These are phyloP conservation scores for Podaxis carcinomalis DNA, from an alignment of 768 basidiomycete species.

Conservation along the genomic window DNA sequence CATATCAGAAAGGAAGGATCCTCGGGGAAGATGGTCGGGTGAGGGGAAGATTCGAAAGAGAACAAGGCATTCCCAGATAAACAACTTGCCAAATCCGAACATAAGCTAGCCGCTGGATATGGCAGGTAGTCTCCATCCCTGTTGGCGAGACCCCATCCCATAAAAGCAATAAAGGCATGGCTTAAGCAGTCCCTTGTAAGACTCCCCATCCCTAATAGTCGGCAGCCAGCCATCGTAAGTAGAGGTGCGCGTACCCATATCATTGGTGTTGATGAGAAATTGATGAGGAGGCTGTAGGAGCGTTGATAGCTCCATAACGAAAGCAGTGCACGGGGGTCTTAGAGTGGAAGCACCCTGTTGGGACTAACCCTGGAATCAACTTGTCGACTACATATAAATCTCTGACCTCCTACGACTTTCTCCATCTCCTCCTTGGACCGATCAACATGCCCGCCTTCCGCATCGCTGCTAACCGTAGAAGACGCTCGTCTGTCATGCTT, in stretches of 20 bases:
- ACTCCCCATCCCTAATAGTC: background rate
- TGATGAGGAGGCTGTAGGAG: slow-evolving; percentile 4
- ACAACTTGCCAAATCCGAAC: slow-evolving; percentile 4
- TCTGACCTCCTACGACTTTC: background rate
- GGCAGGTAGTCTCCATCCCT: background rate
- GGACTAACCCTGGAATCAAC: background rate
- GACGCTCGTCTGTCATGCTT: slow-evolving; percentile 11
- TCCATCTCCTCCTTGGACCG: background rate
- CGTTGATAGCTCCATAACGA: slow-evolving; percentile 3
- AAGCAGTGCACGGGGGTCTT: slow-evolving; percentile 8
- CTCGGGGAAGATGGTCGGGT: background rate
- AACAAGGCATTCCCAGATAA: slow-evolving; percentile 4
- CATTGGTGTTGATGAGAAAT: background rate
- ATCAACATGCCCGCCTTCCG: slow-evolving; percentile 7
- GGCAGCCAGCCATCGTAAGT: slow-evolving; percentile 1
- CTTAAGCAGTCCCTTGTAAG: background rate
- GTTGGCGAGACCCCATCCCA: background rate
- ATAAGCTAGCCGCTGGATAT: slow-evolving; percentile 1
- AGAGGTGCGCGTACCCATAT: slow-evolving; percentile 3
- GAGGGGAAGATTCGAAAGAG: background rate
- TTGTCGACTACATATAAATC: slow-evolving; percentile 1
- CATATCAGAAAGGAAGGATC: slow-evolving; percentile 5
- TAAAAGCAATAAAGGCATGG: slow-evolving; percentile 6
- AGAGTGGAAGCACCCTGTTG: background rate
- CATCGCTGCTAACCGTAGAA: slow-evolving; percentile 2